Base-by-base conservation (phyloP, 768 basidiomycete species). In the Tricholoma furcatifolium region DNA sequence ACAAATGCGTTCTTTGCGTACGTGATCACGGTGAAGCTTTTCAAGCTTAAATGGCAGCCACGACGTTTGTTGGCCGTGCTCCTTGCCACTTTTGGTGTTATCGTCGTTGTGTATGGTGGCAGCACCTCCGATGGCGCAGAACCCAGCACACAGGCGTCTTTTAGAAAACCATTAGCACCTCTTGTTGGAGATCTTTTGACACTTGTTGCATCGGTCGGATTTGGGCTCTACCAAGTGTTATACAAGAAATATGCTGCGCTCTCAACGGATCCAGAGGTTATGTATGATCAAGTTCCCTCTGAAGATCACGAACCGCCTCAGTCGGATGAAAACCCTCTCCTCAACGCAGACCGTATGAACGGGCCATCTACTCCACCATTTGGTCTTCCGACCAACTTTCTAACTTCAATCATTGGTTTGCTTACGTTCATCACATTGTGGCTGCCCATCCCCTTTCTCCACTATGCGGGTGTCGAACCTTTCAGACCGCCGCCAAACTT, bases 1-100 rank as follows among this genome's bases (percentile, higher is more conserved):
- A 85, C 88, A 7, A 91, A 89, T 61, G 87, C 91, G 1, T 94
- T 98, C 73, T 94, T 93, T 67, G 89, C 91, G 5, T 98, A 98
- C 65, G 65, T 93, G 23, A 81, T 98, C 65, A 81, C 86, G n/a
- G 83, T 94, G 55, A 81, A 81, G 60, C 60, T 93, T 2, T 84
- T 86, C 55, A 71, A 78, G 18, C 70, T 82, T 21, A 72, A 75
- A 58, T 86, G 87, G 87, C 80, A 88, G 55, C 57, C 77, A 14
- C 73, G 80, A 41, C 85, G 81, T 39, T 69, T 93, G 30, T 64
- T 80, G 21, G 86, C 92, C 12, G 93, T 98, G 15, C 63, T 79
- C 12, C 69, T 96, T 21, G 95, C 96, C 1, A 93, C 88, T 31
- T 54, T 82, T 0, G 96, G 96, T 6, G 91, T 91, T 6, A 64